Evolutionary conservation across 257 asterid species (phyloP), one percentile per base, ranked within the genome.

Genomic region (Salvia splendens): DNA sequence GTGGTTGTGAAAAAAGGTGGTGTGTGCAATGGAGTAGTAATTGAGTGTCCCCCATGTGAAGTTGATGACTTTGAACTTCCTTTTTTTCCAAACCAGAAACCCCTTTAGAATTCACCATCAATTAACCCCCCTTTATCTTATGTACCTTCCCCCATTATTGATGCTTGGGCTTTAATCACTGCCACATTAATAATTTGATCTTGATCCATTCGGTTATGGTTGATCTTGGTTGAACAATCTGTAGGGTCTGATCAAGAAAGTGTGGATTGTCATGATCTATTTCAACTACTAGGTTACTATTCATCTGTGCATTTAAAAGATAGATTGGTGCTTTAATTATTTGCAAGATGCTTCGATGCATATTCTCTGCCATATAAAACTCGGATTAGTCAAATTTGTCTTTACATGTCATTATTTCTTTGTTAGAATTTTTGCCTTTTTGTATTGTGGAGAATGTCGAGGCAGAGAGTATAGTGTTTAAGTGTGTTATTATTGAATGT

Each of bases 21-120:
- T 52, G 66, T 63, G 33, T 46, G 70, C 79, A 72, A 75, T 82
- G 69, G 87, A 85, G 84, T 81, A 54, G 83, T 65, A 68, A 75
- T 85, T 69, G 83, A 84, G 80, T 86, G 78, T 84, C 74, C 78
- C 84, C 89, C 91, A 86, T 86, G 90, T 84, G 87, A 82, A 55
- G 64, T 68, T 43, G 41, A 61, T 12, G 53, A 43, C 54, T 43
- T 43, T 9, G 72, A 57, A 20, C 7, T 45, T 63, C 64, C 7
- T 0, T 36, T 65, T 69, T 75, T 69, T 68, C 56, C 32, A n/a
- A 38, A 57, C 75, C 70, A 14, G 12, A 64, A 64, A 66, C 12
- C 55, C 51, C 64, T 69, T 70, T 70, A 32, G 73, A 71, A 75
- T 61, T 74, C 63, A 61, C 75, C 61, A 68, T 49, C 77, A 70